These are phyloP conservation scores for Beauveria medogensis DNA, from an alignment of 2,329 filamentous ascomycete species.

Conservation along the genomic window DNA sequence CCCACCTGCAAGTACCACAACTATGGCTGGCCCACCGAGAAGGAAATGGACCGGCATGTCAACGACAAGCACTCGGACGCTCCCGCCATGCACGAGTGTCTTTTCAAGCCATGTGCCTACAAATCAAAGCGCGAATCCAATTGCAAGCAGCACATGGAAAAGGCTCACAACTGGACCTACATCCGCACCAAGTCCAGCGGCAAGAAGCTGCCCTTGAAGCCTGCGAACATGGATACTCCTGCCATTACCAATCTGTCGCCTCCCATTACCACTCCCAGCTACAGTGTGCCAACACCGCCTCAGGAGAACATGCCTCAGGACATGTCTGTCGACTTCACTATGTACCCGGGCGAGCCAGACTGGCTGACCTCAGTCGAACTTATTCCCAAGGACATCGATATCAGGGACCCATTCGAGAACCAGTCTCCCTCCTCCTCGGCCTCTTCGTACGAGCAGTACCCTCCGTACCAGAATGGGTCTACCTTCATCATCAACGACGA, in stretches of 20 bases:
- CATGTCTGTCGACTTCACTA: slow-evolving; percentile 35
- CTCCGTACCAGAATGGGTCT: slow-evolving; percentile 51
- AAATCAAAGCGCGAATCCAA: slow-evolving; percentile 94
- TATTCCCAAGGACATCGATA: slow-evolving; percentile 27
- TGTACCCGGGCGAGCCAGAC: slow-evolving; percentile 39
- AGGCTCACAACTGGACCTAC: slow-evolving; percentile 86
- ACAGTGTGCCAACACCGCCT: slow-evolving; percentile 50
- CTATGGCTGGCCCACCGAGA: slow-evolving; percentile 92
- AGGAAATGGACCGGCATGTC: slow-evolving; percentile 90
- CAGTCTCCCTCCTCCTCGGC: slow-evolving; percentile 28
- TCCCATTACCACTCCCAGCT: slow-evolving; percentile 46
- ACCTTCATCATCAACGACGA: slow-evolving; percentile 55
- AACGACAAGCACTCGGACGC: slow-evolving; percentile 89
- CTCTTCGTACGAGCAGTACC: slow-evolving; percentile 42
- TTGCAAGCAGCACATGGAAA: slow-evolving; percentile 99
- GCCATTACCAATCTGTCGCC: slow-evolving; percentile 54
- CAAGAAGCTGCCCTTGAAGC: slow-evolving; percentile 45
- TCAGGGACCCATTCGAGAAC: slow-evolving; percentile 31
- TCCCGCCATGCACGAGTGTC: slow-evolving; percentile 76
- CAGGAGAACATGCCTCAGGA: slow-evolving; percentile 34
- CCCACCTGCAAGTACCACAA: slow-evolving; percentile 81
- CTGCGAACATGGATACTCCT: slow-evolving; percentile 46
- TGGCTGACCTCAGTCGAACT: slow-evolving; percentile 31
- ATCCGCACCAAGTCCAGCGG: slow-evolving; percentile 88
- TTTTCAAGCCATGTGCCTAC: slow-evolving; percentile 78